Evolutionary conservation across 176 grass and related monocot genomes (phyloP), one percentile per base, ranked within the genome.

Genomic region (Juncus inflexus): DNA sequence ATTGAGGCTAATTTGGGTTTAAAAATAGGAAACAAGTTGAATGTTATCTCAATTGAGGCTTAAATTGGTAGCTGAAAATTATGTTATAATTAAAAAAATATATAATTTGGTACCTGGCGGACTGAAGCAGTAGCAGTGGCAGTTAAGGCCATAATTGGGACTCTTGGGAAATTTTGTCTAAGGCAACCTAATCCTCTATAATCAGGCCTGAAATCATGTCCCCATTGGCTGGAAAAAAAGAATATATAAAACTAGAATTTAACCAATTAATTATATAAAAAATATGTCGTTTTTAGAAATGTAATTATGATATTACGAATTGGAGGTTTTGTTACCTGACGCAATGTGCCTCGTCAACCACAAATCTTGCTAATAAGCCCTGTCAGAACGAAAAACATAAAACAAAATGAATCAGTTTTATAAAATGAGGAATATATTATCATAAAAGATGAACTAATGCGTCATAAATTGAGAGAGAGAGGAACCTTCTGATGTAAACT

Each of bases 311-410:
- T 12, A 65, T 3, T 37, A 15, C 3, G 11, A 12, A 64, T 63
- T 77, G 45, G 61, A 75, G 19, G 35, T 64, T 63, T 28, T 35
- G 40, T 85, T 82, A 91, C 92, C 92, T 97, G 58, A 91, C 92
- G 72, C 92, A 91, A 58, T 97, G 92, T 59, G 87, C 92, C 73
- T 97, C 92, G 43, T 97, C 92, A 72, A 91, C 67, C 56, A 91
- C 87, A 72, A 97, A 97, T 75, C 92, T 97, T 62, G 87, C 84
- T 40, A 97, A 50, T 50, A 89, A 79, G 15, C 85, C 92, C 92
- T 96, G 66, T 72, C 76, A 49, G 35, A 78, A 57, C 41, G 6
- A 9, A 58, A 67, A 38, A 56, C 45, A 49, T 12, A 69, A 69
- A 56, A 69, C 37, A 57, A 7, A 50, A 40, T 69, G 55, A 47